Percentiles rank a stretch among this genome's conserved stretches.
Conservation (phyloP, 805 yeast species). For the Priceomyces fermenticarens region DNA sequence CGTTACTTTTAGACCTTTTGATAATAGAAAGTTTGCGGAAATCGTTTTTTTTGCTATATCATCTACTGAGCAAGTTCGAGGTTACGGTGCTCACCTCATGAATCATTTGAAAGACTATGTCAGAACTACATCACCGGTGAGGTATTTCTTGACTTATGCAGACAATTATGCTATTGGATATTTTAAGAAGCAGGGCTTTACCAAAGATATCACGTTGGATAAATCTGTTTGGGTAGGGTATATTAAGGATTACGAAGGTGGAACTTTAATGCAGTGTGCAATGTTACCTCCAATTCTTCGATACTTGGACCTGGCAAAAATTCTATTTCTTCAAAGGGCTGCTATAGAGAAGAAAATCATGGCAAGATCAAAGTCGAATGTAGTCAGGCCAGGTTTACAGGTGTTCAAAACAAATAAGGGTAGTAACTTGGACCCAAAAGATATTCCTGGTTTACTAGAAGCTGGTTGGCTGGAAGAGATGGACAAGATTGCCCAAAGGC, state of each 20-base stretch:
- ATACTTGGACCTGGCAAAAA: slow-evolving; percentile 85
- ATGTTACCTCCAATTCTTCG: slow-evolving; percentile 82
- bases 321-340: slow-evolving; percentile 83
- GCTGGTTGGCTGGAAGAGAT: slow-evolving; percentile 98
- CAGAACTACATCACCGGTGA: slow-evolving; percentile 77
- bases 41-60: slow-evolving; percentile 98
- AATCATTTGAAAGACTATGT: slow-evolving; percentile 96
- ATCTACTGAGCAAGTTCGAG: slow-evolving; percentile 95
- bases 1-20: slow-evolving; percentile 92
- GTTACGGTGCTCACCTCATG: slow-evolving; percentile 98
- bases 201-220: slow-evolving; percentile 87
- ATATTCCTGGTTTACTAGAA: slow-evolving; percentile 86
- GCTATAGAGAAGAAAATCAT: slow-evolving; percentile 84
- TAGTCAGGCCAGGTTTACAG: slow-evolving; percentile 77
- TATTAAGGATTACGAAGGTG: slow-evolving; percentile 98
- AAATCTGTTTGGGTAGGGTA: slow-evolving; percentile 95
- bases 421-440: slow-evolving; percentile 61
- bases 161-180: slow-evolving; percentile 99
- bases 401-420: slow-evolving; percentile 55
- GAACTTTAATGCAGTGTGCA: slow-evolving; percentile 95
- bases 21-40: slow-evolving; percentile 88
- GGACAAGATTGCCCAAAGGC: slow-evolving; percentile 94
- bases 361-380: slow-evolving; percentile 71
- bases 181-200: slow-evolving; percentile 96
- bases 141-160: slow-evolving; percentile 90